Percentiles rank a stretch among this genome's conserved stretches.
phyloP scores from a whole-genome alignment of 2,329 filamentous ascomycete species.

The Aspergillus sp. region DNA sequence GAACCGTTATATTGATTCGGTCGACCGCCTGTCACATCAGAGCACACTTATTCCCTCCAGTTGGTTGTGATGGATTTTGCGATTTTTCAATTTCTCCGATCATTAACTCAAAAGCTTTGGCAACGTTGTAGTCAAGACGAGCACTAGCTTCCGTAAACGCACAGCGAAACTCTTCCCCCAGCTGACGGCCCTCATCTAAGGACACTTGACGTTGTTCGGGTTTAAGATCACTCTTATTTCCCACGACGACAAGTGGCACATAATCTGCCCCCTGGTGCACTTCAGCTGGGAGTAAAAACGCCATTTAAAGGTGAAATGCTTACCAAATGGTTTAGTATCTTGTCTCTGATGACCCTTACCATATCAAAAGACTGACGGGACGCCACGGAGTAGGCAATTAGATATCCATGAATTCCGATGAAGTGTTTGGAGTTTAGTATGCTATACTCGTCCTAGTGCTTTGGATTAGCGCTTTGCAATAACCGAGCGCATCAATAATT shows the following conservation, averaged over 20 bases:
- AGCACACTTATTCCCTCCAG: slow-evolving; percentile 75
- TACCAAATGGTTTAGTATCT: slow-evolving; percentile 94
- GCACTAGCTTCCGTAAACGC: slow-evolving; percentile 95
- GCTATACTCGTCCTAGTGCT: slow-evolving; percentile 85
- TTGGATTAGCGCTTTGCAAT: slow-evolving; percentile 14
- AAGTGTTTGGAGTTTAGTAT: slow-evolving; percentile 98
- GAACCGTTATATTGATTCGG: background rate
- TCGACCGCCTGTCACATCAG: slow-evolving; percentile 67
- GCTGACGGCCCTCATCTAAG: slow-evolving; percentile 77
- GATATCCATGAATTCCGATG: slow-evolving; percentile 97
- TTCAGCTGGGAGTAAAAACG: background rate
- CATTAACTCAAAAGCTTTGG: slow-evolving; percentile 88
- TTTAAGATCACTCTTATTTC: slow-evolving; percentile 93
- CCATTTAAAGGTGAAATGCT: slow-evolving; percentile 27
- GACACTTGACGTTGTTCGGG: slow-evolving; percentile 91
- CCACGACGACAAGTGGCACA: slow-evolving; percentile 90
- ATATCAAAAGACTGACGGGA: slow-evolving; percentile 95
- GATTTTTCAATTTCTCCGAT: slow-evolving; percentile 93
- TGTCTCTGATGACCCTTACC: slow-evolving; percentile 92
- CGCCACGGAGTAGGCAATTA: slow-evolving; percentile 97
- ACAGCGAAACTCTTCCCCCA: slow-evolving; percentile 85
- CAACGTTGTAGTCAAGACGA: slow-evolving; percentile 90
- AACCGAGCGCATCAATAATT: background rate
- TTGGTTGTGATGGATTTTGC: slow-evolving; percentile 82
- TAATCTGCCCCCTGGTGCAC: slow-evolving; percentile 74